A percentile compares a stretch with the other conserved stretches of the same genome.
Conservation (phyloP, 2,329 filamentous ascomycete genomes). For the Penicillium oxalicum region DNA sequence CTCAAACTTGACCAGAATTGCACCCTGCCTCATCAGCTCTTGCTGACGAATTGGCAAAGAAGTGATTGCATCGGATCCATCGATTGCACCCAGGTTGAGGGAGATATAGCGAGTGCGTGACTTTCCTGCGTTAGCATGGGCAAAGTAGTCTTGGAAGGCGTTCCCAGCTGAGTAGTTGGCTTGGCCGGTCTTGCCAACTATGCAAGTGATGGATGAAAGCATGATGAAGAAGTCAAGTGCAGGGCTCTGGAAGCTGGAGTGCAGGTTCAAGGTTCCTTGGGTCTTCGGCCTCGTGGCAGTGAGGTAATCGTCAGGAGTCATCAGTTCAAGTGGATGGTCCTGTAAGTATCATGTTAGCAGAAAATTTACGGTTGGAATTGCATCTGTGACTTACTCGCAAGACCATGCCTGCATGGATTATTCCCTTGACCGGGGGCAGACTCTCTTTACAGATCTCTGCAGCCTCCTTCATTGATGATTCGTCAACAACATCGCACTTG, state of each 20-base stretch:
- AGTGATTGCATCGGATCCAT: neutral
- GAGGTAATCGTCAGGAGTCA: slow-evolving; percentile 1
- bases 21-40: slow-evolving; percentile 1
- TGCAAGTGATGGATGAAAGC: slow-evolving; percentile 1
- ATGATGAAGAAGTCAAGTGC: neutral
- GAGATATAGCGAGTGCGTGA: neutral
- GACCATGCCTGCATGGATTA: slow-evolving; percentile 1
- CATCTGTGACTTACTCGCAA: neutral
- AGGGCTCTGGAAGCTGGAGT: neutral
- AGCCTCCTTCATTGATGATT: neutral
- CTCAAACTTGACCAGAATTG: slow-evolving; percentile 1
- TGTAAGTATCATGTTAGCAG: neutral
- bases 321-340: slow-evolving; percentile 1
- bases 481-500: neutral
- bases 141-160: neutral
- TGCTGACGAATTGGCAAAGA: neutral
- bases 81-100: neutral
- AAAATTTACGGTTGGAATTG: neutral
- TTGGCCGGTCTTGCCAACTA: slow-evolving; percentile 1
- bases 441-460: neutral
- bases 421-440: neutral
- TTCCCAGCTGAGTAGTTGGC: slow-evolving; percentile 1
- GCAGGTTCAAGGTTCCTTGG: slow-evolving; percentile 1
- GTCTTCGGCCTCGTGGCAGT: neutral
- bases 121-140: neutral